Base-by-base conservation (phyloP, 2,329 filamentous ascomycete species). In the Ascochyta lentis region DNA sequence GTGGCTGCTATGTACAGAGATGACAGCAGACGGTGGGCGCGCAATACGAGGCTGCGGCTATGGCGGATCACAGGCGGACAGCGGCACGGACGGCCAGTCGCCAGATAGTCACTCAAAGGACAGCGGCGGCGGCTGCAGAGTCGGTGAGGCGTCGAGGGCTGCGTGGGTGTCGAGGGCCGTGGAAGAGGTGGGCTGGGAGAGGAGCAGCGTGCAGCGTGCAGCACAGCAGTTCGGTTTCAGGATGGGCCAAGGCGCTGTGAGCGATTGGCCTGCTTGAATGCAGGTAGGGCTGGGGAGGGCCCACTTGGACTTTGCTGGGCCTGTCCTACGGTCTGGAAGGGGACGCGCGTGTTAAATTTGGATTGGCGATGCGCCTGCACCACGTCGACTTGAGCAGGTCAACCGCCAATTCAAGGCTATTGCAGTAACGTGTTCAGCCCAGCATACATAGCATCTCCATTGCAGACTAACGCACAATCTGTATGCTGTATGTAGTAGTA, bases 131-230 rank as follows among this genome's bases (percentile, higher is more conserved):
- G 56, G 59, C 64, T 60, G 64, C 59, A 57, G 53, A 44, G 45
- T 54, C 26, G 59, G 41, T 37, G 59, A 59, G 48, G 44, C 40
- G 39, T 52, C 35, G 35, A 34, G 56, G 41, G 45, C 44, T 45
- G 50, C 26, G 60, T 58, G 61, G 65, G 50, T 56, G 60, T 60
- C 56, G 49, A 57, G 59, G 54, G 50, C 53, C 50, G 55, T 56
- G 35, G 26, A 34, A 6, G 27, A 15, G 27, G 10, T 44, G 41
- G 2, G 16, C 27, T 33, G 41, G 5, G 26, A 22, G 39, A 50
- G 29, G 24, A 33, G n/a, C n/a, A n/a, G n/a, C n/a, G n/a, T n/a
- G 41, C 24, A 29, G 31, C 41, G 41, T 19, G 35, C 12, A 38
- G 37, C 16, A 24, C 33, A 34, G 27, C 40, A 7, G 40, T 31